Base-by-base conservation (phyloP, 164 flowering plant genomes). In the Berberis vulgaris region DNA sequence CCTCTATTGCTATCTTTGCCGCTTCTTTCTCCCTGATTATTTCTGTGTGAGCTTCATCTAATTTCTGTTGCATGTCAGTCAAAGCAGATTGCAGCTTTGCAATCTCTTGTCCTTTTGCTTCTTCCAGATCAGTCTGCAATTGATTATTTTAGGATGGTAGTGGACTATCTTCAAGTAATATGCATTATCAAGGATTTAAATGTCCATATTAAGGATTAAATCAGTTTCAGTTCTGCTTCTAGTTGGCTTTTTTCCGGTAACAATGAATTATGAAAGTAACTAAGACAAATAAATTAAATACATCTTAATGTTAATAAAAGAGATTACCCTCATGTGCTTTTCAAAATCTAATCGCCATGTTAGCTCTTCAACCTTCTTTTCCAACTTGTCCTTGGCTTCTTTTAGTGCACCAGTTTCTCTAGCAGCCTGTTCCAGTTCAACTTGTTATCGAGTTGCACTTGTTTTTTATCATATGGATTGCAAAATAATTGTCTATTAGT, bases 341-440 rank as follows among this genome's bases (percentile, higher is more conserved):
- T 89, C 96, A 67, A 87, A 60, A 38, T 89, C 88, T 57, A 89
- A 65, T 66, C 96, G 72, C 96, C 96, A 89, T 72, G 85, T 74
- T 47, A 89, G 82, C 76, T 89, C 96, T 65, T 89, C 94, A 41
- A 87, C 96, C 54, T 88, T 85, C 79, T 89, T 89, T 72, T 89
- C 96, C 65, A 89, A 76, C 71, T 87, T 89, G 81, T 87, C 94
- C 77, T 89, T 89, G 1, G 96, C 96, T 71, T 85, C 96, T 65
- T 78, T 82, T 38, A 89, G 91, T 26, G 96, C 96, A 4, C 96
- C 96, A 52, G 96, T 79, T 47, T 89, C 96, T 71, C 89, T 80
- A 52, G 96, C 96, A 75, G 81, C 96, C 96, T 89, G 82, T 58
- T 47, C 8, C 63, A 69, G 43, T 65, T 49, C 7, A 41, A 40